Evolutionary conservation across 108 stramenopile genomes (phyloP).

Genomic region (Stephanodiscus minutulus): DNA sequence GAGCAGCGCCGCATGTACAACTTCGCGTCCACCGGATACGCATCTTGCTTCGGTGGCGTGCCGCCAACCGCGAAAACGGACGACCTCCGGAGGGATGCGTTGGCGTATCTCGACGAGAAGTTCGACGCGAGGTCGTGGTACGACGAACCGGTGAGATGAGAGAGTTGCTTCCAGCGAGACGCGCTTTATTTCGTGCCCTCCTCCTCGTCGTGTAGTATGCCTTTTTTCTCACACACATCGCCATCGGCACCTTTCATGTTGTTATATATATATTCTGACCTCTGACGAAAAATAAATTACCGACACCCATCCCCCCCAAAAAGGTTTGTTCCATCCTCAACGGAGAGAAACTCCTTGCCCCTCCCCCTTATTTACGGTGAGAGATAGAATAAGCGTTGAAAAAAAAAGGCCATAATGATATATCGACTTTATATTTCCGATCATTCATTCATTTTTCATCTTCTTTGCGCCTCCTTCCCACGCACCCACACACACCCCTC

Average conservation of each 20-base stretch:
- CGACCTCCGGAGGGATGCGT: conserved; percentile 53
- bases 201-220: conserved; percentile 18
- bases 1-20: conserved; percentile 59
- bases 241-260: no score
- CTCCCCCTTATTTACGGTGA: conserved; percentile 24
- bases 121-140: conserved; percentile 74
- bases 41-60: conserved; percentile 62
- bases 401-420: no score
- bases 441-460: no score
- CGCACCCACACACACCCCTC: no score
- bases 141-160: conserved; percentile 60
- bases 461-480: no score
- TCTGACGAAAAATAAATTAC: conserved; percentile 9
- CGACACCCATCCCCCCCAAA: not conserved
- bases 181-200: not conserved
- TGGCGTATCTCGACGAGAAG: conserved; percentile 57
- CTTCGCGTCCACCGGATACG: conserved; percentile 78
- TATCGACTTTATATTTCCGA: no score
- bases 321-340: conserved; percentile 56
- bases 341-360: conserved; percentile 53
- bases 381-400: no score
- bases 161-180: not conserved
- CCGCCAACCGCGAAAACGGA: conserved; percentile 64
- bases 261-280: conserved; percentile 1
- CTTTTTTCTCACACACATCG: no score